Percentiles rank a stretch among this genome's conserved stretches.
Conservation (phyloP, 2,329 filamentous ascomycete genomes). For the Fusarium sp. region DNA sequence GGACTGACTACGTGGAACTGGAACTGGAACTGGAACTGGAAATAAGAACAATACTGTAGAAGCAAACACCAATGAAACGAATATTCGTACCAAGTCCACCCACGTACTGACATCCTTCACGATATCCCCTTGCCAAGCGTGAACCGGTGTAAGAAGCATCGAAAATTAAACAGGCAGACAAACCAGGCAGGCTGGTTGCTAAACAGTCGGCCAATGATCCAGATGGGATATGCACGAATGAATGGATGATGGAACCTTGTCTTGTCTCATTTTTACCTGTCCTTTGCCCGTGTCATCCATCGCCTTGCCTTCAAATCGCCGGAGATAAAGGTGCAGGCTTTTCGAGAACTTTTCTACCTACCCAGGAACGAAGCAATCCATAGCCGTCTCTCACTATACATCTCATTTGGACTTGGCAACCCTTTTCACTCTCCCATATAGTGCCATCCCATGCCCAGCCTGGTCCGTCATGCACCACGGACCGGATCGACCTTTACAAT, state of each 20-base stretch:
- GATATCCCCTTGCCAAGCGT: conserved; percentile 3
- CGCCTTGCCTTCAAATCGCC: conserved; percentile 4
- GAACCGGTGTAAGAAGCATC: conserved; percentile 17
- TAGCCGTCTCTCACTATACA: conserved; percentile 9
- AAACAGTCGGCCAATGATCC: background rate
- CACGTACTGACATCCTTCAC: background rate
- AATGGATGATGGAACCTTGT: conserved; percentile 5
- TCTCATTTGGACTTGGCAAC: conserved; percentile 18
- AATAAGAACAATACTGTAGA: background rate
- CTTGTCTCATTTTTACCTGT: conserved; percentile 10
- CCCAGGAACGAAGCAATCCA: background rate
- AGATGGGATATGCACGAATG: conserved; percentile 3
- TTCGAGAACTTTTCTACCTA: conserved; percentile 12
- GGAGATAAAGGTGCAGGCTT: conserved; percentile 15
- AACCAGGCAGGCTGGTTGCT: background rate
- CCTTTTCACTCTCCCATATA: conserved; percentile 9
- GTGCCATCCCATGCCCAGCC: conserved; percentile 13
- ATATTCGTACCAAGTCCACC: background rate
- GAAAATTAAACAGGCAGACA: background rate
- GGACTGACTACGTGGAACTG: background rate
- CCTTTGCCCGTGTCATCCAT: conserved; percentile 20
- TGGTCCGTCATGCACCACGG: conserved; percentile 23
- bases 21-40: background rate
- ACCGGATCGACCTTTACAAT: conserved; percentile 26
- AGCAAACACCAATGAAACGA: background rate